These are phyloP conservation scores for Aspergillus unguis DNA, from an alignment of 2,329 filamentous ascomycete species.

Conservation along the genomic window DNA sequence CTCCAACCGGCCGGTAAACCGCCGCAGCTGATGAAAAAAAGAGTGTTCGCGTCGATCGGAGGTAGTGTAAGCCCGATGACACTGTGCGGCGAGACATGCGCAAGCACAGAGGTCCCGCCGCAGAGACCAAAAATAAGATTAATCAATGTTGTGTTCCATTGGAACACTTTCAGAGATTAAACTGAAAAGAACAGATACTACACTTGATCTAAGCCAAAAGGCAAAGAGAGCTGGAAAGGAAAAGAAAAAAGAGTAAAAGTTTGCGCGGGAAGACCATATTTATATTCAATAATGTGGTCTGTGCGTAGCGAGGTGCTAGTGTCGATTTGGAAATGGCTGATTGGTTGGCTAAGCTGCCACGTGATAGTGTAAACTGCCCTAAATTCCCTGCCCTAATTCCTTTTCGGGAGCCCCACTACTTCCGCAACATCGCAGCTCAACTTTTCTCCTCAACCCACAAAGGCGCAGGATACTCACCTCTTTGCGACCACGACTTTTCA, in stretches of 20 bases:
- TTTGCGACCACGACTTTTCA: conserved; percentile 61
- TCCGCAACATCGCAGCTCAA: conserved; percentile 18
- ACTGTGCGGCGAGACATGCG: conserved; percentile 63
- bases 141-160: conserved; percentile 71
- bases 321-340: conserved; percentile 5
- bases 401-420: conserved; percentile 23
- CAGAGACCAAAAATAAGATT: conserved; percentile 71
- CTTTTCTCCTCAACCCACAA: conserved; percentile 22
- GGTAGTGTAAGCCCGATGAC: conserved; percentile 74
- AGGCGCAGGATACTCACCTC: conserved; percentile 87
- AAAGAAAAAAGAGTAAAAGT: conserved; percentile 37
- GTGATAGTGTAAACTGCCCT: not conserved
- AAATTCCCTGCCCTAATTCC: conserved; percentile 7
- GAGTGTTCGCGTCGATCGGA: conserved; percentile 64
- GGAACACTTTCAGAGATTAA: conserved; percentile 88
- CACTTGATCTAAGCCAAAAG: conserved; percentile 81
- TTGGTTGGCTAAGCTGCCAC: not conserved
- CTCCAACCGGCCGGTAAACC: conserved; percentile 56
- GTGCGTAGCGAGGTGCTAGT: conserved; percentile 24
- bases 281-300: conserved; percentile 31
- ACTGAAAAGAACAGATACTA: conserved; percentile 97
- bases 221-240: conserved; percentile 51
- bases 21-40: conserved; percentile 59
- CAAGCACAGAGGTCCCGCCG: conserved; percentile 66
- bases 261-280: conserved; percentile 12